These are phyloP conservation scores for Aspergillus ustus DNA, from an alignment of 2,329 filamentous ascomycete species.

Conservation along the genomic window DNA sequence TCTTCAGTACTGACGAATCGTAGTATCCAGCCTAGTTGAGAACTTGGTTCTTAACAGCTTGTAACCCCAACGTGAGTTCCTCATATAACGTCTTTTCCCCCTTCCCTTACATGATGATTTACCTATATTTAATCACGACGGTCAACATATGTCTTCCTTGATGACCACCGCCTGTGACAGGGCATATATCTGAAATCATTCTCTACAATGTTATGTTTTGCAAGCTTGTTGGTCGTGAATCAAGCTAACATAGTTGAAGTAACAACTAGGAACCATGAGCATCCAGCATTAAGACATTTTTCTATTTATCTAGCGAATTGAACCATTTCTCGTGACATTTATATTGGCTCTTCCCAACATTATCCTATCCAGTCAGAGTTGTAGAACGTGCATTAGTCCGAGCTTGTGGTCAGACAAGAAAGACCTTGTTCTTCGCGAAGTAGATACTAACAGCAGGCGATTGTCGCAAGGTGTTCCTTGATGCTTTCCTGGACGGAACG, in stretches of 20 bases:
- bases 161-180: slow-evolving; percentile 80
- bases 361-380: not conserved
- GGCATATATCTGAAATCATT: slow-evolving; percentile 53
- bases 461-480: not conserved
- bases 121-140: slow-evolving; percentile 74
- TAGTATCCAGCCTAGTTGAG: slow-evolving; percentile 3
- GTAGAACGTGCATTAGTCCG: slow-evolving; percentile 26
- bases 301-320: not conserved
- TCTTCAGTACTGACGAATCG: slow-evolving; percentile 34
- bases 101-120: slow-evolving; percentile 67
- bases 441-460: not conserved
- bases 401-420: slow-evolving; percentile 14
- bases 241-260: slow-evolving; percentile 14
- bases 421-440: not conserved
- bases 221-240: not conserved
- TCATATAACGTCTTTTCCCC: slow-evolving; percentile 5
- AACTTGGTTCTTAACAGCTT: not conserved
- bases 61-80: slow-evolving; percentile 25
- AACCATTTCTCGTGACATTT: not conserved
- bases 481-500: not conserved
- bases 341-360: not conserved
- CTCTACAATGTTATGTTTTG: slow-evolving; percentile 4
- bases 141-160: slow-evolving; percentile 80
- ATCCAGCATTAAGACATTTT: not conserved
- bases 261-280: not conserved